Conservation (phyloP, 371 early-diverging fungal genomes). For the Massospora cicadina region DNA sequence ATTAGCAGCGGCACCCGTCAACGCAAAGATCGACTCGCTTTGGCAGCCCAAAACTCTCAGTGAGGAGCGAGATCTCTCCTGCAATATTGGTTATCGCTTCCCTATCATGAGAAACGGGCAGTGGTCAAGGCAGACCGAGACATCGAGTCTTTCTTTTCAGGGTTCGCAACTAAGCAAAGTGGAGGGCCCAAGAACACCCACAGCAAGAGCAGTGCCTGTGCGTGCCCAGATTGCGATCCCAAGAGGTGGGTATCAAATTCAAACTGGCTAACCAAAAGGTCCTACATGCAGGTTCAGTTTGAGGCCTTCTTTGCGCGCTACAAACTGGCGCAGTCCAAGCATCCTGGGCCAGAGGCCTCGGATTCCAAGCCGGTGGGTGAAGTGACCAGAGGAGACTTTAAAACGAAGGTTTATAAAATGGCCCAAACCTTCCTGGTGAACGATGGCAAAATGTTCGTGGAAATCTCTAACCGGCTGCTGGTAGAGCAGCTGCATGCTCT, state of each 20-base stretch:
- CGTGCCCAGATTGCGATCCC: slow-evolving; percentile 3
- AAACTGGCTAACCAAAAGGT: not conserved
- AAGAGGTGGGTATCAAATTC: not conserved
- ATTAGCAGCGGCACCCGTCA: not conserved
- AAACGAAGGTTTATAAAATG: not conserved
- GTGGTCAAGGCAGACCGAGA: not conserved
- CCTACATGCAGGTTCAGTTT: slow-evolving; percentile 3
- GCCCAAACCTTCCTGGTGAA: not conserved
- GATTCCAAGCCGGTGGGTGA: not conserved
- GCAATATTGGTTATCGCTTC: not conserved
- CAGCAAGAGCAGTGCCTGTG: not conserved
- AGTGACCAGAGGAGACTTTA: not conserved
- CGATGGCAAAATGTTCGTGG: not conserved
- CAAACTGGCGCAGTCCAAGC: not conserved
- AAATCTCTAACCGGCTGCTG: not conserved
- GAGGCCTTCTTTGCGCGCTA: not conserved
- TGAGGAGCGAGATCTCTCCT: not conserved
- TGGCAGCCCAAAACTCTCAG: not conserved
- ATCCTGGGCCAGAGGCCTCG: not conserved
- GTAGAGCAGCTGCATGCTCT: not conserved
- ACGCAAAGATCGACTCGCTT: not conserved
- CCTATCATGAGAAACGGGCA: not conserved
- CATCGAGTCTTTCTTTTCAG: not conserved
- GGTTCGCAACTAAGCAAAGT: not conserved
- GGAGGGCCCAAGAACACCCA: not conserved